Conservation (phyloP, 257 asterid species). For the Solanum piurae region DNA sequence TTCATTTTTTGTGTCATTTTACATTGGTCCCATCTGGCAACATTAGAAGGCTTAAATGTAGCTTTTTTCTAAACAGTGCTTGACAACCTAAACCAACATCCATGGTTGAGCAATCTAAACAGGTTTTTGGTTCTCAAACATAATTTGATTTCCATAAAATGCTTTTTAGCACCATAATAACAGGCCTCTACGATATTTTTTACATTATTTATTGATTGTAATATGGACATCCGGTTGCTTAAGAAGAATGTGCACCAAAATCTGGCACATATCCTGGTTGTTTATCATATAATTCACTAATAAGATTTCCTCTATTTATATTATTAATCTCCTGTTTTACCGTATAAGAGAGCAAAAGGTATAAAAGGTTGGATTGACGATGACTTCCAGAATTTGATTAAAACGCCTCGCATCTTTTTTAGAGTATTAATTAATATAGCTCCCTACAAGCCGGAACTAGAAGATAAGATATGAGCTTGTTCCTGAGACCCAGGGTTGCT, state of each 20-base stretch:
- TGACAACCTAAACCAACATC: background rate
- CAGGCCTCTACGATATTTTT: background rate
- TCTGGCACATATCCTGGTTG: background rate
- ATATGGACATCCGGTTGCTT: background rate
- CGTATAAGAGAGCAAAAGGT: background rate
- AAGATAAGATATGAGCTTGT: background rate
- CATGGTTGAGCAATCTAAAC: background rate
- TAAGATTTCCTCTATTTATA: background rate
- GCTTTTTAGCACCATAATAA: background rate
- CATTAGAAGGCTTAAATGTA: background rate
- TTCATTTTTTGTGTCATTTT: background rate
- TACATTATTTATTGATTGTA: background rate
- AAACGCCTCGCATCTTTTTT: background rate
- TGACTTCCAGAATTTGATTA: background rate
- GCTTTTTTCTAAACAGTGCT: background rate
- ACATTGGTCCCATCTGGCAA: background rate
- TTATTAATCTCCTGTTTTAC: background rate
- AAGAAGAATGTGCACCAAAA: background rate
- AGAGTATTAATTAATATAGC: background rate
- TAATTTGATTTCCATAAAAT: background rate
- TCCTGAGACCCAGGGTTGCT: background rate
- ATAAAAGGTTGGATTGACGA: background rate
- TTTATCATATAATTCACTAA: background rate
- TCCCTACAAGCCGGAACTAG: background rate
- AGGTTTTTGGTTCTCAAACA: background rate